Percentiles rank a stretch among this genome's conserved stretches.
Conservation (phyloP, 176 grass and related monocot species). For the Eleusine coracana region DNA sequence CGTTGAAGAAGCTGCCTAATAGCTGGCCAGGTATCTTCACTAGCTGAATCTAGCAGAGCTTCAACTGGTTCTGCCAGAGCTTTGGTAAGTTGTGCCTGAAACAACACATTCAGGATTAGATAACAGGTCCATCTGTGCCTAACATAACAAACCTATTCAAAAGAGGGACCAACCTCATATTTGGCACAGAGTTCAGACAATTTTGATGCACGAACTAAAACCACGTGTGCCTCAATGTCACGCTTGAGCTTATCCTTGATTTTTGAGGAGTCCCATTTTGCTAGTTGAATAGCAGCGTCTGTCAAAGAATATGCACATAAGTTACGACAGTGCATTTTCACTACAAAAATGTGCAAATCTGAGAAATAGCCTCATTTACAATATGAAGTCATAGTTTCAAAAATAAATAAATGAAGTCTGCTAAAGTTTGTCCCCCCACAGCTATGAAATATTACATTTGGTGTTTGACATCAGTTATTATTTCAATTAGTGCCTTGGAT, state of each 20-base stretch:
- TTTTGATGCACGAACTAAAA: slow-evolving; percentile 75
- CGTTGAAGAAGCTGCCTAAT: slow-evolving; percentile 84
- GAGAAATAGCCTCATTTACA: slow-evolving; percentile 8
- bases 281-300: slow-evolving; percentile 94
- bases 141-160: slow-evolving; percentile 28
- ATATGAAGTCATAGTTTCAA: slow-evolving; percentile 19
- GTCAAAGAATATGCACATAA: slow-evolving; percentile 40
- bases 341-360: slow-evolving; percentile 21
- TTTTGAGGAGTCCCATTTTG: slow-evolving; percentile 88
- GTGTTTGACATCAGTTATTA: not conserved
- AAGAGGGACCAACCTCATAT: slow-evolving; percentile 73
- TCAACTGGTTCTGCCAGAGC: slow-evolving; percentile 81
- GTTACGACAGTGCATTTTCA: slow-evolving; percentile 14
- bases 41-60: slow-evolving; percentile 82
- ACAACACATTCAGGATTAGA: slow-evolving; percentile 32
- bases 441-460: slow-evolving; percentile 28
- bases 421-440: not conserved
- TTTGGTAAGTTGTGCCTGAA: slow-evolving; percentile 75
- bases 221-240: slow-evolving; percentile 80
- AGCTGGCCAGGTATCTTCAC: slow-evolving; percentile 88
- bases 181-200: slow-evolving; percentile 76
- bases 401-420: too few relatives aligned
- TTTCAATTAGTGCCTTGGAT: not conserved
- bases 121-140: not conserved
- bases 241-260: slow-evolving; percentile 89